Evolutionary conservation across 345 rosid species (phyloP).

Genomic region (Eucalyptus cloeziana): DNA sequence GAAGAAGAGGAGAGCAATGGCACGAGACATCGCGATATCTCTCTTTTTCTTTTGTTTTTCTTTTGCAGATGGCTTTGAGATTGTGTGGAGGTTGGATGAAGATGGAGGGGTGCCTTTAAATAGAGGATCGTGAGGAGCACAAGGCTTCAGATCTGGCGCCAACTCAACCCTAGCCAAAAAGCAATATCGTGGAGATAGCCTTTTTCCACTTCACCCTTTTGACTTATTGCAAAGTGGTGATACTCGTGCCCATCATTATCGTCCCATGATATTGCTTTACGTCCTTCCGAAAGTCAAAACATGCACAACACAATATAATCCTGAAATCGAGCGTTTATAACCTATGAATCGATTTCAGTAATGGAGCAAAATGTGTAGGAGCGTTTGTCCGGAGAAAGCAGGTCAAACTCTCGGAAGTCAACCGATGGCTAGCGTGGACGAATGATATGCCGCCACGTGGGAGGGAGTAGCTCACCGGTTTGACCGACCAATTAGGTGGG

Average conservation of each 20-base stretch:
- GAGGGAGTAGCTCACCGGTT: conserved; percentile 8
- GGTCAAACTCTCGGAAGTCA: neutral
- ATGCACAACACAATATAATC: neutral
- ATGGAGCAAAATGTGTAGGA: neutral
- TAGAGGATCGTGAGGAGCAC: conserved; percentile 13
- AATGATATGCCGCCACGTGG: conserved; percentile 6
- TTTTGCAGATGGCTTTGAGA: neutral
- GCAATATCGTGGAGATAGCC: neutral
- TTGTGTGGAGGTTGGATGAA: neutral
- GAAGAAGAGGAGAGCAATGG: conserved; percentile 1
- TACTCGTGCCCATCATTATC: conserved; percentile 43
- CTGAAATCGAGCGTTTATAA: neutral
- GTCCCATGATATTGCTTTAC: neutral
- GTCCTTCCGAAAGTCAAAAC: neutral
- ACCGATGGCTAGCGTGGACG: conserved; percentile 1
- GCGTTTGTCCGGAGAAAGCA: neutral
- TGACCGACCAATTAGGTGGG: neutral
- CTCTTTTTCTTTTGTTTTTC: neutral
- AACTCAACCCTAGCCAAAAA: neutral
- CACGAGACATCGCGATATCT: conserved; percentile 4
- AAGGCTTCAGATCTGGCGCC: neutral
- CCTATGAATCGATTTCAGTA: neutral
- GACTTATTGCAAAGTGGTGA: conserved; percentile 1
- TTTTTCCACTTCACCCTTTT: conserved; percentile 1
- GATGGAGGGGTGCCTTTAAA: conserved; percentile 6